Conservation (phyloP, 2,329 filamentous ascomycete species). For the Trichoderma asperellum region DNA sequence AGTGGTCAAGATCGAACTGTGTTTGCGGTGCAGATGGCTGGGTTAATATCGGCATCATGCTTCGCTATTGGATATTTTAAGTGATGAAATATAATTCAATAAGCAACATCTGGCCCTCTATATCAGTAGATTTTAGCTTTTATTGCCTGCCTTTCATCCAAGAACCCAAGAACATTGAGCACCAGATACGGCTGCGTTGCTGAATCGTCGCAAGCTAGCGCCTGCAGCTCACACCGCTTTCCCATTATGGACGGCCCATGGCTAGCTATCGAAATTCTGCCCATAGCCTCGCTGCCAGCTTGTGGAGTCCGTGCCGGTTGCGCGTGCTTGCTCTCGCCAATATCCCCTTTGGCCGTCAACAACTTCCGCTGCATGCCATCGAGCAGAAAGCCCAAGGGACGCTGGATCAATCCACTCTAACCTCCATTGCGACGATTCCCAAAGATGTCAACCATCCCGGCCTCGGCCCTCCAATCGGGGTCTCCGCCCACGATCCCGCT, state of each 20-base stretch:
- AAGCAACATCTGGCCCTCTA: neutral
- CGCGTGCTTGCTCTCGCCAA: slow-evolving; percentile 19
- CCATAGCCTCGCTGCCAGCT: slow-evolving; percentile 24
- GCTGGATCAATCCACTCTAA: neutral
- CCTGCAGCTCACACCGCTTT: slow-evolving; percentile 24
- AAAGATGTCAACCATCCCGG: slow-evolving; percentile 83
- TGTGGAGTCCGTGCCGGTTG: slow-evolving; percentile 17
- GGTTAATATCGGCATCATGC: neutral
- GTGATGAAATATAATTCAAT: neutral
- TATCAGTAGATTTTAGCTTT: neutral
- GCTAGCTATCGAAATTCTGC: slow-evolving; percentile 24
- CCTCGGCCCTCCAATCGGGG: slow-evolving; percentile 73
- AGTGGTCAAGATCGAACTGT: no score
- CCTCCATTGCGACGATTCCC: neutral
- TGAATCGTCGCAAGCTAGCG: neutral
- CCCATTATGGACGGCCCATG: neutral
- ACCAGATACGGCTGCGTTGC: neutral
- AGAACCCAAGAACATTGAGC: neutral
- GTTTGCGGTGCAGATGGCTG: neutral
- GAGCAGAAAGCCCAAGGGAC: neutral
- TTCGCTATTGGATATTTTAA: neutral
- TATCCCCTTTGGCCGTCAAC: slow-evolving; percentile 24
- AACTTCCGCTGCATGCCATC: slow-evolving; percentile 10
- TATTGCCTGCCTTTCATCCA: neutral
- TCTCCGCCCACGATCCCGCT: slow-evolving; percentile 78